Conservation (phyloP, 2,329 filamentous ascomycete genomes). For the Aureobasidium sp. region DNA sequence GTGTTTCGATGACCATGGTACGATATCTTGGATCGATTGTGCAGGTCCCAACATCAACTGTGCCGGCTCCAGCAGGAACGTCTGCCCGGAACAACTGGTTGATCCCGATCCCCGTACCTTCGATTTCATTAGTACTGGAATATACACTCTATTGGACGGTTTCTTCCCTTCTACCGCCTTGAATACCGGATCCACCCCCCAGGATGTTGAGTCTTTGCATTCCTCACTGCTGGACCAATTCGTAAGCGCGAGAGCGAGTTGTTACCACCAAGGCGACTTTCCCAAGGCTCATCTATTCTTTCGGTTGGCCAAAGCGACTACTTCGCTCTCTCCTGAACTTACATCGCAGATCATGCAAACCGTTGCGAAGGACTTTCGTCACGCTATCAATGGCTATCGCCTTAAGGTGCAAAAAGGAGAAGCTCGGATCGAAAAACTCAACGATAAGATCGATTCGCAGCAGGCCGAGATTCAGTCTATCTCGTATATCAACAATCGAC, state of each 20-base stretch:
- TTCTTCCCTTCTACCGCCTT: too few relatives aligned
- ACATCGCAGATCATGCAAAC: conserved; percentile 62
- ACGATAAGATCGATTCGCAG: conserved; percentile 75
- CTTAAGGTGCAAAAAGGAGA: conserved; percentile 61
- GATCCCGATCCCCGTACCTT: background rate
- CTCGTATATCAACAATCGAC: conserved; percentile 45
- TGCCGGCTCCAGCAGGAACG: background rate
- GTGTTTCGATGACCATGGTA: background rate
- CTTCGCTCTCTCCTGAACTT: conserved; percentile 52
- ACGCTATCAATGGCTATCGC: conserved; percentile 3
- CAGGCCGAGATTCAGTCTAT: conserved; percentile 44
- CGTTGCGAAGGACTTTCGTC: conserved; percentile 52
- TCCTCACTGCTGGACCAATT: background rate
- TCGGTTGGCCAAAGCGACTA: background rate
- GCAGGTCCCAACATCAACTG: background rate
- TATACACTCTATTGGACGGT: background rate
- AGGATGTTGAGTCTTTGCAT: background rate
- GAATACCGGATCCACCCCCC: background rate
- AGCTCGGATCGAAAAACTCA: conserved; percentile 72
- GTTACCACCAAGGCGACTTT: conserved; percentile 9
- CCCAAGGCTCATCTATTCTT: background rate
- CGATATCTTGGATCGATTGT: background rate
- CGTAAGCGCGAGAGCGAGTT: background rate
- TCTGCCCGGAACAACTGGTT: background rate
- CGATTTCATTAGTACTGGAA: background rate